Base-by-base conservation (phyloP, 345 rosid species). In the Trapa incisa region DNA sequence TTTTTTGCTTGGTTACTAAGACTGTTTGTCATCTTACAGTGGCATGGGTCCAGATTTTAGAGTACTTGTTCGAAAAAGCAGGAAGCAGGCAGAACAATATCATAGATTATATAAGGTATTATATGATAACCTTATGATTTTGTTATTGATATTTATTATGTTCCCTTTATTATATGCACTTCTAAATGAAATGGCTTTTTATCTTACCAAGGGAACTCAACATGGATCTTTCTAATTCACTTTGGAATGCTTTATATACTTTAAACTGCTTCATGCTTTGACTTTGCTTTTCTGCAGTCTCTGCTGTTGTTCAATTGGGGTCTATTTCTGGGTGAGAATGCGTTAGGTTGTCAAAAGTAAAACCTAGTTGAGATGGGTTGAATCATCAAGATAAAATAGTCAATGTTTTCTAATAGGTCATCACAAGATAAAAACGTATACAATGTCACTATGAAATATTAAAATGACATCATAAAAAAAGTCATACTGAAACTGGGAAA, bases 11-110 rank as follows among this genome's bases (percentile, higher is more conserved):
- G 8, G 14, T 5, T 57, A 57, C 5, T 29, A 6, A 47, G 16
- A 29, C 39, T 66, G 43, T 56, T 33, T 5, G 37, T 22, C 16
- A 56, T 68, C 0, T 67, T 80, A 74, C 83, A 92, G 98, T 84
- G 96, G 98, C 58, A 92, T 92, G 96, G 98, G 98, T 66, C 96
- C 96, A 68, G 98, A 89, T 78, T 92, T 89, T 63, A 82, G 96
- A 76, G 98, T 92, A 72, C 78, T 92, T 70, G 98, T 92, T 73
- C 84, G 93, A 73, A 92, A 92, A 78, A 92, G 98, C 70, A 82
- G 96, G 89, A 89, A 92, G 75, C 97, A 88, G 74, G 93, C 97
- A 9, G 97, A 86, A 72, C 96, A 91, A 70, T 91, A 91, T 75
- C 89, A 86, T 70, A 75, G 85, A 11, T 71, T 91, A 65, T 91